Base-by-base conservation (phyloP, 306 rosid genomes). In the Ziziphus jujuba region DNA sequence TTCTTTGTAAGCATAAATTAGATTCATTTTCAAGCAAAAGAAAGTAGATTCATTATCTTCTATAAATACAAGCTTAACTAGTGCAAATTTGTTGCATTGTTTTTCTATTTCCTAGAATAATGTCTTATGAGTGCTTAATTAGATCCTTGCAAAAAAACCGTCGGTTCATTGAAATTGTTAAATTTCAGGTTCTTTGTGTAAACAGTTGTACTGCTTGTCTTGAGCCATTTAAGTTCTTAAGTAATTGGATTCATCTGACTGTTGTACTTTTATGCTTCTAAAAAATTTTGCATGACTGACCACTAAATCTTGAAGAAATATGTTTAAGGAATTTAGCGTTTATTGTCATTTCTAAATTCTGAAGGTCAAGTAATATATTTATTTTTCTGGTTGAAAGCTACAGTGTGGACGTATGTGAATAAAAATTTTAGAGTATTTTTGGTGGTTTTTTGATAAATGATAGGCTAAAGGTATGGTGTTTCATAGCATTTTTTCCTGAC, bases 361-460 rank as follows among this genome's bases (percentile, higher is more conserved):
- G 6, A 22, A 57, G 56, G 25, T 72, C 20, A 38, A 38, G 54
- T 49, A 12, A 20, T 66, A 65, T 15, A 47, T 15, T 40, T 63
- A 24, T 56, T 72, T 35, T 60, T 76, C 65, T 72, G 62, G 72
- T 72, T 60, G 68, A 57, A 69, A 78, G 71, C 65, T 79, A 79
- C 93, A 93, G 97, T 40, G 40, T 68, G 62, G 86, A 92, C 68
- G 84, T 92, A 63, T 58, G 80, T 24, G 85, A 87, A 77, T 89
- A 85, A 68, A 89, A 91, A 59, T 92, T 85, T 66, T 92, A 74
- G 89, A 88, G 38, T 89, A 89, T 79, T 92, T 92, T 85, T 92
- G 98, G 98, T 92, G 96, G 90, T 92, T 95, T 72, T 92, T 76
- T 68, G 85, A 91, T n/a, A n/a, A n/a, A n/a, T n/a, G n/a, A n/a